Evolutionary conservation across 2,329 filamentous ascomycete genomes (phyloP).

Genomic region (Colletotrichum tropicale): DNA sequence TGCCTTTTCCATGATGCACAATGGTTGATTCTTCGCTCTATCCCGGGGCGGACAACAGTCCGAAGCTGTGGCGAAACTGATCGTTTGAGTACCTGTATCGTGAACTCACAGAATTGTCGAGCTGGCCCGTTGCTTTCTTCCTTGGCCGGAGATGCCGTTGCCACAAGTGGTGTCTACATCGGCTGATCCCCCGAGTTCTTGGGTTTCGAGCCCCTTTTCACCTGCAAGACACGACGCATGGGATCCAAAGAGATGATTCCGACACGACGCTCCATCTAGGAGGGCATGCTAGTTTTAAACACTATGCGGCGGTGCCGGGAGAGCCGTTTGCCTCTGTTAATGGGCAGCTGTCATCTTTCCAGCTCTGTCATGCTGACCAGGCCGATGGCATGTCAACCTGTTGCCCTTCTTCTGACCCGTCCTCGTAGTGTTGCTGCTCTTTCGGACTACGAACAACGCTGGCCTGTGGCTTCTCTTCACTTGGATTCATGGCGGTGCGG

Average conservation of each 20-base stretch:
- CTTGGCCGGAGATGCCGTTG: not conserved
- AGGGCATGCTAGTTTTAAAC: not conserved
- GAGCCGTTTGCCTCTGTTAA: not conserved
- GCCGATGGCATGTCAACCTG: not conserved
- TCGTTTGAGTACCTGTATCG: not conserved
- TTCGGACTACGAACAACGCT: not conserved
- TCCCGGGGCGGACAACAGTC: not conserved
- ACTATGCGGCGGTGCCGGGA: not conserved
- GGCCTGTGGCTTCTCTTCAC: not conserved
- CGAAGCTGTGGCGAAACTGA: not conserved
- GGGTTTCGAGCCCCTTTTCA: not conserved
- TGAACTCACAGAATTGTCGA: not conserved
- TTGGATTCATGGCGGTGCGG: not conserved
- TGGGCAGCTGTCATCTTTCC: not conserved
- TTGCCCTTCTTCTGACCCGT: not conserved
- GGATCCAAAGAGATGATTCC: not conserved
- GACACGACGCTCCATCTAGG: not conserved
- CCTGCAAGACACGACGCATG: not conserved
- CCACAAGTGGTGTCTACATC: not conserved
- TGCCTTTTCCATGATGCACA: not conserved
- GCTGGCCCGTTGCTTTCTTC: not conserved
- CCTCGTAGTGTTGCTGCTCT: not conserved
- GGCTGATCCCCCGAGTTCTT: not conserved
- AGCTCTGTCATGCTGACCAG: not conserved
- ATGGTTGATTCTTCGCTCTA: not conserved